Evolutionary conservation across 805 yeast species (phyloP).

Genomic region (Kregervanrija delftensis): DNA sequence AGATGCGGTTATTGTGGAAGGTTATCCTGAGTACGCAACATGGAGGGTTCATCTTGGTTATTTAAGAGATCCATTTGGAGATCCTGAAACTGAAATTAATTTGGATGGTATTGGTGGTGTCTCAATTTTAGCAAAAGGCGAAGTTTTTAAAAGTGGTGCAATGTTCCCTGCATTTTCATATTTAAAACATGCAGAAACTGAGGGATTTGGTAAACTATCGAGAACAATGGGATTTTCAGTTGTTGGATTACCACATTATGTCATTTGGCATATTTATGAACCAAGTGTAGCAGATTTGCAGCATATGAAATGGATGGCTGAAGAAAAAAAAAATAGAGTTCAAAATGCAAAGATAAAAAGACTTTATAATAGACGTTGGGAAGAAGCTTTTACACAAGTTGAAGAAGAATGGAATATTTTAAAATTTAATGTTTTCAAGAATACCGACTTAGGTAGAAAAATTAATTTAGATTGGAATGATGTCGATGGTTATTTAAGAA

Average conservation of each 20-base stretch:
- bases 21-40: conserved; percentile 96
- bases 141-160: conserved; percentile 79
- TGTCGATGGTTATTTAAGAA: conserved; percentile 37
- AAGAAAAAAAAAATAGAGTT: conserved; percentile 58
- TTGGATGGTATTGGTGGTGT: conserved; percentile 98
- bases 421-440: conserved; percentile 64
- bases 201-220: conserved; percentile 89
- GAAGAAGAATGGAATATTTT: conserved; percentile 66
- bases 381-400: conserved; percentile 73
- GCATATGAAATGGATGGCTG: conserved; percentile 83
- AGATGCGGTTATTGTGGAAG: conserved; percentile 95
- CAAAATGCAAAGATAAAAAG: conserved; percentile 61
- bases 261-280: conserved; percentile 94
- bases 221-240: conserved; percentile 83
- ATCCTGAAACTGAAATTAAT: conserved; percentile 87
- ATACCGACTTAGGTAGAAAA: conserved; percentile 54
- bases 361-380: conserved; percentile 71
- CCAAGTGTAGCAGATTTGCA: conserved; percentile 85
- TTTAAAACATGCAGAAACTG: conserved; percentile 95
- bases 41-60: conserved; percentile 98
- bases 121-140: conserved; percentile 80
- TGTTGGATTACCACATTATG: conserved; percentile 88
- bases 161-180: conserved; percentile 97
- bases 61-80: conserved; percentile 90
- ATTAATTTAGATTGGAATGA: conserved; percentile 68